Conservation (phyloP, 345 rosid species). For the Lepidium africanum region DNA sequence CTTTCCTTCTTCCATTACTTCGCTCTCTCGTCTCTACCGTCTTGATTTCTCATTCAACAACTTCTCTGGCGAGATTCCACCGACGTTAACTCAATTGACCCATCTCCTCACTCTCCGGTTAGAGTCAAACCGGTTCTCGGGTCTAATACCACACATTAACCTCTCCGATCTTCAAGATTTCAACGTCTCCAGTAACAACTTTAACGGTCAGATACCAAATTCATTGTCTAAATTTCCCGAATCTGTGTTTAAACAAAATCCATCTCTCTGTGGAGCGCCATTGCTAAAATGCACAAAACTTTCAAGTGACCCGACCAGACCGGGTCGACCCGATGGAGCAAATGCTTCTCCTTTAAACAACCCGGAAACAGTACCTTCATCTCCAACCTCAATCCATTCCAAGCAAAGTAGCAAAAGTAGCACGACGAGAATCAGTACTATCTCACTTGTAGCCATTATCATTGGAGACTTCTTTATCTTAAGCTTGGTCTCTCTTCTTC, state of each 20-base stretch:
- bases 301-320: slow-evolving; percentile 41
- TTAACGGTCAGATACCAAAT: slow-evolving; percentile 64
- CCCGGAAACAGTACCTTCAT: slow-evolving; percentile 48
- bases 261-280: slow-evolving; percentile 69
- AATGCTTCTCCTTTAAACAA: slow-evolving; percentile 46
- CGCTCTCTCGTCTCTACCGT: slow-evolving; percentile 58
- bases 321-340: slow-evolving; percentile 58
- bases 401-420: slow-evolving; percentile 1
- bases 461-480: slow-evolving; percentile 62
- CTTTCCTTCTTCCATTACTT: slow-evolving; percentile 45
- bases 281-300: slow-evolving; percentile 33
- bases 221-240: slow-evolving; percentile 51
- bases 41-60: slow-evolving; percentile 78
- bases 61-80: slow-evolving; percentile 65
- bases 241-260: slow-evolving; percentile 50
- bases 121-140: slow-evolving; percentile 54
- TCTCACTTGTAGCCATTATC: slow-evolving; percentile 57
- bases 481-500: slow-evolving; percentile 55
- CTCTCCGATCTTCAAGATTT: slow-evolving; percentile 66
- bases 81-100: slow-evolving; percentile 37
- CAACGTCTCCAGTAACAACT: slow-evolving; percentile 57
- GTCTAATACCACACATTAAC: slow-evolving; percentile 36
- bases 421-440: slow-evolving; percentile 41
- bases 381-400: slow-evolving; percentile 53
- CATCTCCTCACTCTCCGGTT: slow-evolving; percentile 76